A percentile compares a stretch with the other conserved stretches of the same genome.
Evolutionary conservation across 176 grass and related monocot genomes (phyloP).

Genomic region (Juncus inflexus): DNA sequence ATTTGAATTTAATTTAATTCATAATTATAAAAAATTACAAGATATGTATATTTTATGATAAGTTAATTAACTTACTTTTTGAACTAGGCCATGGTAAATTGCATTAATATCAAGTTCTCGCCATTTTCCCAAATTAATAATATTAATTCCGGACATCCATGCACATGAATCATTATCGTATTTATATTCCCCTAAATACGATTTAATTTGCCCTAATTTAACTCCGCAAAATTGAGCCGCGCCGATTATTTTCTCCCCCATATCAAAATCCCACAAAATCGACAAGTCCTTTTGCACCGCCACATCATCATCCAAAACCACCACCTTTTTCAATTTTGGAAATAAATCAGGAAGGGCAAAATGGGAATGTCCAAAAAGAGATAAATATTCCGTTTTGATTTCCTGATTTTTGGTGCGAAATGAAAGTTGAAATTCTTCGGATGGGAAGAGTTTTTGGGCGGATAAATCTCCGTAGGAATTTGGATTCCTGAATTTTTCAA

Average conservation of each 20-base stretch:
- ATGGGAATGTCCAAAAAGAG: slow-evolving; percentile 60
- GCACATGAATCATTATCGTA: slow-evolving; percentile 53
- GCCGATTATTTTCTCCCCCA: slow-evolving; percentile 63
- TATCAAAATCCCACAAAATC: slow-evolving; percentile 58
- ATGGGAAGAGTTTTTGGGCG: slow-evolving; percentile 42
- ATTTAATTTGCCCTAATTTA: slow-evolving; percentile 50
- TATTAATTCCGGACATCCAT: slow-evolving; percentile 69
- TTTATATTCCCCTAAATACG: slow-evolving; percentile 34
- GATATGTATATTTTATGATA: neutral
- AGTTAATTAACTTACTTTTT: slow-evolving; percentile 43
- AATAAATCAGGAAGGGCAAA: slow-evolving; percentile 64
- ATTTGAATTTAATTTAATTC: slow-evolving; percentile 4
- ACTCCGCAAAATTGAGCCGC: slow-evolving; percentile 51
- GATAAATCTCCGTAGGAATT: slow-evolving; percentile 19
- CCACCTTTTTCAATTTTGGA: slow-evolving; percentile 47
- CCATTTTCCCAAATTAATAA: slow-evolving; percentile 74
- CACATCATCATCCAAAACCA: slow-evolving; percentile 83
- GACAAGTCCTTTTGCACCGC: slow-evolving; percentile 68
- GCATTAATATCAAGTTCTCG: slow-evolving; percentile 49
- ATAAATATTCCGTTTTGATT: slow-evolving; percentile 51
- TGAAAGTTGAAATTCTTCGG: slow-evolving; percentile 59
- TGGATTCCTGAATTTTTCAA: slow-evolving; percentile 40
- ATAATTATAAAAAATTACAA: slow-evolving; percentile 2
- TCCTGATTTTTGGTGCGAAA: slow-evolving; percentile 9
- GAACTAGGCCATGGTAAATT: slow-evolving; percentile 35